These are phyloP conservation scores for Monotropa hypopitys DNA, from an alignment of 179 eudicot species.

Conservation along the genomic window DNA sequence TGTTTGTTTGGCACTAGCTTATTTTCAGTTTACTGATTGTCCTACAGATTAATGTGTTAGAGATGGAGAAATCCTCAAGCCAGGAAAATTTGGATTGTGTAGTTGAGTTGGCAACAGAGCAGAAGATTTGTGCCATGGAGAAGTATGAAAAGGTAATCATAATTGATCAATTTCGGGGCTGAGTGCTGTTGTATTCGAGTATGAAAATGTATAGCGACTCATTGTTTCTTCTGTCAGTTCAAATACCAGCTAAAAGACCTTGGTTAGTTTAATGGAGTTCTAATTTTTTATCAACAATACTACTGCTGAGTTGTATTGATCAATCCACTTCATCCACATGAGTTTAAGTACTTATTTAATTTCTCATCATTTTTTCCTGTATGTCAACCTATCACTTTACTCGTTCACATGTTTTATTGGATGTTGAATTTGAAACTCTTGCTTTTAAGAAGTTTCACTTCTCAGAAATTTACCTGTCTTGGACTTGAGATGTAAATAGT, in stretches of 20 bases:
- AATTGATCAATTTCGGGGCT: neutral
- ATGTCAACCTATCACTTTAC: neutral
- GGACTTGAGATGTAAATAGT: neutral
- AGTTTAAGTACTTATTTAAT: neutral
- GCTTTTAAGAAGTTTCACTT: neutral
- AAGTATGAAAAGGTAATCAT: constrained; percentile 38
- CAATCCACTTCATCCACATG: neutral
- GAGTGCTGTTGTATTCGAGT: neutral
- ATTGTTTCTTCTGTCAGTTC: neutral
- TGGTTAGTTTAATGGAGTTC: neutral
- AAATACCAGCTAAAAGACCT: neutral
- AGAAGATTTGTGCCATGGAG: constrained; percentile 25
- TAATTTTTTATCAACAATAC: neutral
- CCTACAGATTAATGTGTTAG: constrained; percentile 35
- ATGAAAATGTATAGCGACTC: neutral
- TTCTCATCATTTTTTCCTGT: neutral
- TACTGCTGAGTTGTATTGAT: neutral
- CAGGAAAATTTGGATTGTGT: constrained; percentile 35
- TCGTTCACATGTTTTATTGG: neutral
- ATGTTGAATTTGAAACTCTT: neutral
- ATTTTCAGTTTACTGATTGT: constrained; percentile 9
- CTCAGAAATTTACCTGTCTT: neutral
- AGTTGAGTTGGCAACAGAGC: constrained; percentile 38
- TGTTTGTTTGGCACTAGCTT: neutral
- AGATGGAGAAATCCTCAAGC: constrained; percentile 47